phyloP scores from a whole-genome alignment of 495 filamentous ascomycete species.

The Daldinia bambusicola region DNA sequence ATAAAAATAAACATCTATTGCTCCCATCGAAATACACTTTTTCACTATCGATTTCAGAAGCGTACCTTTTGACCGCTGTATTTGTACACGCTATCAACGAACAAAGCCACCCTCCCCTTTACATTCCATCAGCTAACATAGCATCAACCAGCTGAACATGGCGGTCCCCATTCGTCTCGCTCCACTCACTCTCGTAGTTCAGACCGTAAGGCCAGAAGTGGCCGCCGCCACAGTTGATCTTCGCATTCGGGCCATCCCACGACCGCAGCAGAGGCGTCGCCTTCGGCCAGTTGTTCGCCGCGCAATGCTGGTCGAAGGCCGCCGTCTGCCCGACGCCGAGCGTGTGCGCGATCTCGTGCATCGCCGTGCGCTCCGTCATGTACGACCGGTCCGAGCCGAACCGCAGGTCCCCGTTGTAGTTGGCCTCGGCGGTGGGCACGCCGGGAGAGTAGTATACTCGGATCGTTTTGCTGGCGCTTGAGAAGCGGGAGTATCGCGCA shows the following conservation, averaged over 20 bases:
- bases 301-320: conserved; percentile 52
- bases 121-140: conserved; percentile 47
- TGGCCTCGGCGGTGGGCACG: conserved; percentile 56
- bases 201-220: conserved; percentile 59
- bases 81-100: not conserved
- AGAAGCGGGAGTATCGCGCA: conserved; percentile 50
- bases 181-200: conserved; percentile 56
- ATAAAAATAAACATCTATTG: too few species aligned
- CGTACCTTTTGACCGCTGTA: not conserved
- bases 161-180: conserved; percentile 53
- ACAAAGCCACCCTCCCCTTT: not conserved
- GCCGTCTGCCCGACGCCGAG: conserved; percentile 55
- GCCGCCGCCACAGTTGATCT: conserved; percentile 56
- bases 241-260: conserved; percentile 52
- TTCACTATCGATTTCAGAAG: not conserved
- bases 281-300: conserved; percentile 51
- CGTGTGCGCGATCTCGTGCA: conserved; percentile 59
- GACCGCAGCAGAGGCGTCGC: conserved; percentile 50
- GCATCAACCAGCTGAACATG: conserved; percentile 54
- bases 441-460: conserved; percentile 52
- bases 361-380: conserved; percentile 59
- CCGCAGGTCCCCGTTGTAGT: conserved; percentile 57
- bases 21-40: not conserved
- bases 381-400: conserved; percentile 56
- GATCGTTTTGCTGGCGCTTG: conserved; percentile 49